Evolutionary conservation across 2,329 filamentous ascomycete species (phyloP), one percentile per base, ranked within the genome.

Genomic region (Cytospora leucostoma): DNA sequence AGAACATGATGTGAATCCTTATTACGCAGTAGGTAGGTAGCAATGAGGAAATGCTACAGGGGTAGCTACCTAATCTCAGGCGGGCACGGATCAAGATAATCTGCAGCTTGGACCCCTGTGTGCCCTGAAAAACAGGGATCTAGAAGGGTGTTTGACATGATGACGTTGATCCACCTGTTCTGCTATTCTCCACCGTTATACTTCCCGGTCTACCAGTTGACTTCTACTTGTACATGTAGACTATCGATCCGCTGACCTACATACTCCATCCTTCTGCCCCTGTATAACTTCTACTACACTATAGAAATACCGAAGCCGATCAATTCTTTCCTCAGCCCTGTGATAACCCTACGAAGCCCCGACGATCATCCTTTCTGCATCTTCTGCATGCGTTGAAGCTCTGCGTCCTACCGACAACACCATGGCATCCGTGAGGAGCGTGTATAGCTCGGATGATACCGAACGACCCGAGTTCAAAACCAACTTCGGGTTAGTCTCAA

Each of bases 401-500:
- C 21, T 33, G 38, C 57, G 34, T n/a, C 52, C n/a, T 49, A 38
- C 35, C 32, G 19, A n/a, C 37, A 54, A 49, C 56, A 62, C 56
- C 63, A 78, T 78, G 76, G 70, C 76, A 50, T 71, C 70, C 63
- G 64, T 74, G 38, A 68, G 69, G 65, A 72, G 72, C 67, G 64
- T 76, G 47, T 75, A 75, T 54, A 68, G 71, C 55, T 72, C 73
- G 49, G 66, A 71, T 37, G 68, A 69, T 49, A 67, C 72, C 32
- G 67, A 66, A n/a, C 65, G 65, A 13, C 67, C 68, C 8, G 70
- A 72, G 47, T 51, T 66, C 21, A 66, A 66, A 38, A 71, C 71
- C 66, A 81, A 82, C 66, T 79, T 78, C 67, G 74, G 77, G 79
- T 81, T 65, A 60, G 62, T 63, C 50, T 44, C 59, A 11, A 6